Percentiles rank a stretch among this genome's conserved stretches.
Conservation (phyloP, 1,139 yeast genomes). For the Debaryomyces subglobosus region DNA sequence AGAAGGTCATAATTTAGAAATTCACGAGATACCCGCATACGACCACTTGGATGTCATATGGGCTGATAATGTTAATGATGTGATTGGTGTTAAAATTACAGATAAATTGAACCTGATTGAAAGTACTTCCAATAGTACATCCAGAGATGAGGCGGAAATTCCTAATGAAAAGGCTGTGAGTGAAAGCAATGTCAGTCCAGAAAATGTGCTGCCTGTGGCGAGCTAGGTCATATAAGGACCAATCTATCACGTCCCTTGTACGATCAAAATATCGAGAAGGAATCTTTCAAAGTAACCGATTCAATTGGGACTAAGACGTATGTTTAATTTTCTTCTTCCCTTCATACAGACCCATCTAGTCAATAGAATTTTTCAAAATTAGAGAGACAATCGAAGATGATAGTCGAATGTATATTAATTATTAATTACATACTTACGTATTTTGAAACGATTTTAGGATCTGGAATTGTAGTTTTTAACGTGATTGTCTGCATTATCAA, state of each 20-base stretch:
- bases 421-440: not conserved
- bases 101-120: slow-evolving; percentile 12
- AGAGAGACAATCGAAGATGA: not conserved
- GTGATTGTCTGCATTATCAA: slow-evolving; percentile 28
- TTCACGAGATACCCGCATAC: slow-evolving; percentile 47
- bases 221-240: too few relatives aligned
- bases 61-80: slow-evolving; percentile 52
- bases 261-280: too few relatives aligned
- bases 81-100: slow-evolving; percentile 26
- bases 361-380: not conserved
- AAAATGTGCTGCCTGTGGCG: too few relatives aligned
- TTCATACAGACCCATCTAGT: not conserved
- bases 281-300: not conserved
- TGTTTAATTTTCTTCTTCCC: not conserved
- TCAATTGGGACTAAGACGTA: not conserved
- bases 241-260: too few relatives aligned
- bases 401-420: not conserved
- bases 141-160: not conserved
- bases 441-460: not conserved
- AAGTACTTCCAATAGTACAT: not conserved
- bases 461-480: not conserved
- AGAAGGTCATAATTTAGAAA: slow-evolving; percentile 41
- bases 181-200: too few relatives aligned
- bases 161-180: too few relatives aligned
- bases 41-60: slow-evolving; percentile 59